Conservation (phyloP, 2,329 filamentous ascomycete genomes). For the Botrytis paeoniae region DNA sequence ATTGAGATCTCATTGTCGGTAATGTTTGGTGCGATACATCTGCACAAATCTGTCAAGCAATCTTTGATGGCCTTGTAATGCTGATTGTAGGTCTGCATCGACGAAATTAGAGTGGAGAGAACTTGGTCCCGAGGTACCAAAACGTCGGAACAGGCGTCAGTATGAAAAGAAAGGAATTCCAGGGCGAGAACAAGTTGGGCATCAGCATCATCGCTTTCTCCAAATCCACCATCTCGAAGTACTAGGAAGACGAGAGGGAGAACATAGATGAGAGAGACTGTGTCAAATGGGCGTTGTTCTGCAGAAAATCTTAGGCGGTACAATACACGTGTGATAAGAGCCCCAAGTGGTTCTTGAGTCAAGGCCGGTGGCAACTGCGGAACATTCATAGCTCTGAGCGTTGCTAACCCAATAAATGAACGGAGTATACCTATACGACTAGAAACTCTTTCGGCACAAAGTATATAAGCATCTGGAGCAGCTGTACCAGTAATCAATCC, state of each 20-base stretch:
- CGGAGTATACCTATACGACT: constrained; percentile 71
- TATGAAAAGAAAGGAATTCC: constrained; percentile 87
- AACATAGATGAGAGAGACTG: constrained; percentile 81
- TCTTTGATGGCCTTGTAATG: constrained; percentile 96
- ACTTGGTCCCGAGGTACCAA: constrained; percentile 74
- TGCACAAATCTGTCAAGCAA: constrained; percentile 80
- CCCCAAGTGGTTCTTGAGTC: constrained; percentile 75
- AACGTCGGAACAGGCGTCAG: constrained; percentile 70
- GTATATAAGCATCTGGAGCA: constrained; percentile 74
- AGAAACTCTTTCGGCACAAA: constrained; percentile 73
- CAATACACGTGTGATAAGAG: constrained; percentile 80
- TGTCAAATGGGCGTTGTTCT: constrained; percentile 92
- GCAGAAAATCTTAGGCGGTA: constrained; percentile 87
- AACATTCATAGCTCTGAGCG: constrained; percentile 73
- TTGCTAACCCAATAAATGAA: constrained; percentile 83
- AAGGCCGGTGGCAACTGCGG: constrained; percentile 69
- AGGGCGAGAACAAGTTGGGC: constrained; percentile 86
- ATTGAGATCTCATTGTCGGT: constrained; percentile 66
- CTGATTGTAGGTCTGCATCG: constrained; percentile 86
- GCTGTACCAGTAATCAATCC: constrained; percentile 77
- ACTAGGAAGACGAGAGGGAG: constrained; percentile 79
- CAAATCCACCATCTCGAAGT: constrained; percentile 75
- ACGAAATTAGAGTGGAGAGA: constrained; percentile 66
- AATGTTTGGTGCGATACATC: constrained; percentile 81
- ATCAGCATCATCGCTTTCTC: constrained; percentile 75